These are phyloP conservation scores for Solanum hybrid DNA, from an alignment of 305 asterid species.

Conservation along the genomic window DNA sequence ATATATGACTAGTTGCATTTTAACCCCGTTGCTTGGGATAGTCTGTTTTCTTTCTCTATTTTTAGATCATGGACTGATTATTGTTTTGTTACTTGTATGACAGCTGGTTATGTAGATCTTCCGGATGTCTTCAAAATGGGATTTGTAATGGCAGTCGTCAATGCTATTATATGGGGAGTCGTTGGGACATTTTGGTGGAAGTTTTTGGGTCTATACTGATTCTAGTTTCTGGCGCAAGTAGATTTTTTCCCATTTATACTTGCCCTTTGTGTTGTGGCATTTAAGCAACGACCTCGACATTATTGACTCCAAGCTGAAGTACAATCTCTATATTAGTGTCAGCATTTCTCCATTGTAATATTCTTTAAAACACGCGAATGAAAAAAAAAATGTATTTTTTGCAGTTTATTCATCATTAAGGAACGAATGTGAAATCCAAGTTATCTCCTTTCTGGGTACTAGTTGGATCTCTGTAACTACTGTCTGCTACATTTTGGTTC, in stretches of 20 bases:
- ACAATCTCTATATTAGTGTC: not conserved
- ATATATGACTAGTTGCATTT: not conserved
- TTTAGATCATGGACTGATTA: conserved; percentile 14
- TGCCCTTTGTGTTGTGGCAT: conserved; percentile 13
- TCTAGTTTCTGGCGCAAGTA: conserved; percentile 17
- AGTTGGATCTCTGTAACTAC: not conserved
- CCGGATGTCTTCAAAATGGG: conserved; percentile 85
- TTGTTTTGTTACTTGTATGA: conserved; percentile 7
- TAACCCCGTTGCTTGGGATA: not conserved
- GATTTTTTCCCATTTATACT: conserved; percentile 4
- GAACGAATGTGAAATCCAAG: not conserved
- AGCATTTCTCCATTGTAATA: not conserved
- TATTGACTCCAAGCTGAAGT: not conserved
- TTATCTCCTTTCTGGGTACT: not conserved
- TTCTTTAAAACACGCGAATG: not conserved
- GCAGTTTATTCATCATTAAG: not conserved
- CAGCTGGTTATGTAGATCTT: conserved; percentile 94
- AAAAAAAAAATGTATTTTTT: not conserved
- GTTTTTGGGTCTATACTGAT: conserved; percentile 75
- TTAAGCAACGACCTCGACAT: not conserved
- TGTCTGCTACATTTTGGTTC: not conserved
- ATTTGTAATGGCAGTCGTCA: conserved; percentile 68
- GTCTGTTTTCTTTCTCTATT: not conserved
- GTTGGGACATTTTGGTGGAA: conserved; percentile 92
- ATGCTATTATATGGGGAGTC: conserved; percentile 68